phyloP scores from a whole-genome alignment of 305 asterid genomes.

The Plantago lanceolata region DNA sequence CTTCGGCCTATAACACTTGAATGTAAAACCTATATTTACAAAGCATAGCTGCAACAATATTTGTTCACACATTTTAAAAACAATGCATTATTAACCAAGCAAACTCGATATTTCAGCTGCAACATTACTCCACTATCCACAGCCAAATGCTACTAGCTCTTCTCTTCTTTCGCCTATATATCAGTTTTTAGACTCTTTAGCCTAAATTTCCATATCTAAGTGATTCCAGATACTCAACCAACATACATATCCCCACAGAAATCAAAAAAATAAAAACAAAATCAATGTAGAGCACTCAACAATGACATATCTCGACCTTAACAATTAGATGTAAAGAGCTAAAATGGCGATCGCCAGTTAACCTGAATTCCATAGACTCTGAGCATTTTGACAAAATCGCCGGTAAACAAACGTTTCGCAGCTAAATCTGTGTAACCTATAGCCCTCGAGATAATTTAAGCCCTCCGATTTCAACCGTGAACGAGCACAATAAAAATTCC shows the following conservation, averaged over 20 bases:
- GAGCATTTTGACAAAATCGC: conserved; percentile 13
- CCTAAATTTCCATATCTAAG: too few species aligned
- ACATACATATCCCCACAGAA: too few species aligned
- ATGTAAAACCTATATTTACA: background rate
- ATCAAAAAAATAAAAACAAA: too few species aligned
- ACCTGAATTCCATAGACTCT: conserved; percentile 25
- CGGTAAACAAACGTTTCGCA: conserved; percentile 1
- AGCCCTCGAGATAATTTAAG: conserved; percentile 14
- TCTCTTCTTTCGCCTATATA: too few species aligned
- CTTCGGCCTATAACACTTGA: too few species aligned
- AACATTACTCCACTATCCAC: background rate
- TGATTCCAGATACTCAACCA: too few species aligned
- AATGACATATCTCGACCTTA: background rate
- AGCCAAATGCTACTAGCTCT: background rate
- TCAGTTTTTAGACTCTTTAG: too few species aligned
- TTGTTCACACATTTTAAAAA: background rate
- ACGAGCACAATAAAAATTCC: conserved; percentile 13
- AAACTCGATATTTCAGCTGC: background rate
- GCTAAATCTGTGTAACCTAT: conserved; percentile 2
- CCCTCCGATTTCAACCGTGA: conserved; percentile 16
- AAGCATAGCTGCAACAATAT: background rate
- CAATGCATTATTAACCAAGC: background rate
- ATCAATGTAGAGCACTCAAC: too few species aligned
- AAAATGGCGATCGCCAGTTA: background rate
- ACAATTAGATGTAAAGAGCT: background rate